Evolutionary conservation across 345 rosid genomes (phyloP), one percentile per base, ranked within the genome.

Genomic region (Linum tenue): DNA sequence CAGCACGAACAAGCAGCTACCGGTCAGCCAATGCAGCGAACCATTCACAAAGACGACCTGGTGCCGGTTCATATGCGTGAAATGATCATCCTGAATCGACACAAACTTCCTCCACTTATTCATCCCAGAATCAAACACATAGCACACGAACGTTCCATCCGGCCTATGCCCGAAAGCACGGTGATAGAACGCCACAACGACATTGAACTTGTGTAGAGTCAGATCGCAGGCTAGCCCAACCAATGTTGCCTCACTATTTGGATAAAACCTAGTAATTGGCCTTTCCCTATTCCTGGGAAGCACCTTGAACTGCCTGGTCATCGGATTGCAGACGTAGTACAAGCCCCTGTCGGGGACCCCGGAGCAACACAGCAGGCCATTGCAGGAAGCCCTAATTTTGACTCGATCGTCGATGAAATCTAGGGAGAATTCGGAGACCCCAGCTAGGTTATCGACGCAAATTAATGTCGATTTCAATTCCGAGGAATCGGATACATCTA

Each of bases 301-400:
- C 73, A 69, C 44, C 70, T 67, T 79, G 71, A 38, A 82, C 73
- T 87, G 87, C 74, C 89, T 81, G 31, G 98, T 92, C 75, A 87
- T 72, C 0, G 98, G 97, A 70, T 89, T 89, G 67, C 92, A 92
- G 15, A 92, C 88, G 57, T 86, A 92, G 61, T 82, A 88, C 77
- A 82, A 81, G 65, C 91, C 92, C 77, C 80, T 92, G 40, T 83
- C 85, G 39, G 87, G 91, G 12, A 89, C 78, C 61, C 92, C 86
- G n/a, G 97, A 85, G 75, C 97, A 92, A 67, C 96, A 87, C 77
- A 92, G 70, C 64, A 87, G 77, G 61, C 98, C 98, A 68, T 90
- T 87, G 78, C 94, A 86, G 0, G 92, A 92, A 10, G 83, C 91
- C 73, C 97, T 88, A 42, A 92, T 79, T 62, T 76, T 84, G 40